Evolutionary conservation across 495 filamentous ascomycete genomes (phyloP).

Genomic region (Clohesyomyces aquaticus): DNA sequence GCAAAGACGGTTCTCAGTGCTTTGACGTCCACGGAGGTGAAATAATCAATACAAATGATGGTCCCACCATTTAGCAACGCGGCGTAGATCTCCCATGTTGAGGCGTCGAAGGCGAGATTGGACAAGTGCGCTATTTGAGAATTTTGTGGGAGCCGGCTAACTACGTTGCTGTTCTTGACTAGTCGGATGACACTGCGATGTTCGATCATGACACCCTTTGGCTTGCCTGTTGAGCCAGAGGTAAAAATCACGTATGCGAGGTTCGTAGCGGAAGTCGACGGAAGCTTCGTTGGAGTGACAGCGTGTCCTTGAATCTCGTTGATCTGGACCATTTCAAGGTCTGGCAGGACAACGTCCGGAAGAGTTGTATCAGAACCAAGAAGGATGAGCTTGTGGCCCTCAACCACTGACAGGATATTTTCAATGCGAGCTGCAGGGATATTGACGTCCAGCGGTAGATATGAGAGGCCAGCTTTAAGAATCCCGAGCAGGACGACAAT

Average conservation of each 20-base stretch:
- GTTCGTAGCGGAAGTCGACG: neutral
- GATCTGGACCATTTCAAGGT: neutral
- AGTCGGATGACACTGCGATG: neutral
- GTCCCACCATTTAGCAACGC: slow-evolving; percentile 12
- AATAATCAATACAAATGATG: slow-evolving; percentile 3
- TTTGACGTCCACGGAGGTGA: neutral
- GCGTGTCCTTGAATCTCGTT: neutral
- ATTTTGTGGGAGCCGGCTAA: neutral
- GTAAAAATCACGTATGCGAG: slow-evolving; percentile 39
- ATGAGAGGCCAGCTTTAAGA: neutral
- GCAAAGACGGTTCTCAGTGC: neutral
- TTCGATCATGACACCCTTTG: slow-evolving; percentile 39
- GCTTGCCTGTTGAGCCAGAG: slow-evolving; percentile 27
- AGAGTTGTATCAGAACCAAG: neutral
- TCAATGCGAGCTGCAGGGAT: neutral
- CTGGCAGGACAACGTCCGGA: neutral
- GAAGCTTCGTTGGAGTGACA: neutral
- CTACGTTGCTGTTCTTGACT: neutral
- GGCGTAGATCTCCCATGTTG: slow-evolving; percentile 14
- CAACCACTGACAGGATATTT: neutral
- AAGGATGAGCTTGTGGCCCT: neutral
- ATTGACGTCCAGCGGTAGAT: neutral
- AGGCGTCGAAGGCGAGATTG: slow-evolving; percentile 17
- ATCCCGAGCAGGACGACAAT: neutral
- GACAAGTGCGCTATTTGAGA: neutral